A percentile compares a stretch with the other conserved stretches of the same genome.
Evolutionary conservation across 2,329 filamentous ascomycete species (phyloP).

Genomic region (Davidsoniella eucalypti): DNA sequence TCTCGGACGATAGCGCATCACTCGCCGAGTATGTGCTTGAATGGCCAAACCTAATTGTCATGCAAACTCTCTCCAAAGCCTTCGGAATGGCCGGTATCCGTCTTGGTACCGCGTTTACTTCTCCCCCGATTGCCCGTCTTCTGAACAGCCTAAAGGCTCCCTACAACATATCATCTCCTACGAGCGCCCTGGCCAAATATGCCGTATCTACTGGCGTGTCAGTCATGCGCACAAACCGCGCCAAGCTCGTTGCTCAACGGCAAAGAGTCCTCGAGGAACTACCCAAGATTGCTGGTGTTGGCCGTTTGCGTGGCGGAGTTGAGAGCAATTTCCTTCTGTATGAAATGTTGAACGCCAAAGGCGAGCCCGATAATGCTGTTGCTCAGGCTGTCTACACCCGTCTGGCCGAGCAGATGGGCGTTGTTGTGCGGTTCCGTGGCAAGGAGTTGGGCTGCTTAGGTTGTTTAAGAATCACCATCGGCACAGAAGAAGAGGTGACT

Average conservation of each 20-base stretch:
- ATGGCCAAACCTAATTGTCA: slow-evolving; percentile 89
- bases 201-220: slow-evolving; percentile 55
- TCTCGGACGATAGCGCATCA: slow-evolving; percentile 58
- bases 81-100: slow-evolving; percentile 92
- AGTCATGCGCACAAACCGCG: slow-evolving; percentile 55
- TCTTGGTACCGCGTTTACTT: slow-evolving; percentile 70
- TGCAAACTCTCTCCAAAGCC: slow-evolving; percentile 97
- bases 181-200: slow-evolving; percentile 60
- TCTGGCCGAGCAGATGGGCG: slow-evolving; percentile 70
- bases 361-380: slow-evolving; percentile 60
- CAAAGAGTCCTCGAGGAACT: slow-evolving; percentile 60
- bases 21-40: slow-evolving; percentile 83
- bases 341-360: slow-evolving; percentile 61
- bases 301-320: slow-evolving; percentile 61
- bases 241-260: slow-evolving; percentile 58
- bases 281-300: slow-evolving; percentile 60
- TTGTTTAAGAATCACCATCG: slow-evolving; percentile 81
- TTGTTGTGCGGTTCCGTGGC: slow-evolving; percentile 85
- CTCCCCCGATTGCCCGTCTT: slow-evolving; percentile 55
- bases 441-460: slow-evolving; percentile 82
- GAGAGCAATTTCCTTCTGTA: slow-evolving; percentile 83
- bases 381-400: slow-evolving; percentile 70
- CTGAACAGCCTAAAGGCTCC: slow-evolving; percentile 91
- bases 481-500: slow-evolving; percentile 73
- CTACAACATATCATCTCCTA: slow-evolving; percentile 86